A percentile compares a stretch with the other conserved stretches of the same genome.
Conservation (phyloP, 73 alveolate genomes). For the Breviolum minutum region DNA sequence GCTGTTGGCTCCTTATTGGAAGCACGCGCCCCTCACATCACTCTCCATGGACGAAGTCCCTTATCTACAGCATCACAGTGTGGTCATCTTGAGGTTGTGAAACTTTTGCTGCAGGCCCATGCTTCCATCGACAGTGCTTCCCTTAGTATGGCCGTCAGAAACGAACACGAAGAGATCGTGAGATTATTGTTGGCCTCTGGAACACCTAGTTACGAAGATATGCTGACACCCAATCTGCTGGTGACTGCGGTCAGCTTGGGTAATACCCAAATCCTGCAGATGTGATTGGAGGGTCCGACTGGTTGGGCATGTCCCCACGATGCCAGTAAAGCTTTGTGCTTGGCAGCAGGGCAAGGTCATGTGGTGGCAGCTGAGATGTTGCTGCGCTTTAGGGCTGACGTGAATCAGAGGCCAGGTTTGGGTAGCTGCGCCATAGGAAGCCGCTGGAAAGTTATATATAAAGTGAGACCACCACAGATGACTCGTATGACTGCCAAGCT, state of each 20-base stretch:
- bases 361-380: background rate
- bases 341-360: conserved; percentile 3
- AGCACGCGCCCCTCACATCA: background rate
- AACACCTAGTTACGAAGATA: background rate
- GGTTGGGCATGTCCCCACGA: background rate
- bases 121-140: background rate
- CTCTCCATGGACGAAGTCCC: background rate
- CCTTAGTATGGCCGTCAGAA: background rate
- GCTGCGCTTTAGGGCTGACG: background rate
- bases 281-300: background rate
- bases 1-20: conserved; percentile 5
- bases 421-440: too few species aligned
- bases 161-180: conserved; percentile 2
- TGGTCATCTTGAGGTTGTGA: conserved; percentile 38
- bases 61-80: background rate
- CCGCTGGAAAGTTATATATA: too few species aligned
- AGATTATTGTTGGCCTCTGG: background rate
- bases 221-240: background rate
- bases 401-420: background rate
- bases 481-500: too few species aligned
- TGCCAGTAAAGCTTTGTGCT: background rate
- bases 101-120: background rate
- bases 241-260: background rate
- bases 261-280: background rate
- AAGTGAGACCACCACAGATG: too few species aligned